phyloP scores from a whole-genome alignment of 257 asterid genomes.

The Agastache rugosa region DNA sequence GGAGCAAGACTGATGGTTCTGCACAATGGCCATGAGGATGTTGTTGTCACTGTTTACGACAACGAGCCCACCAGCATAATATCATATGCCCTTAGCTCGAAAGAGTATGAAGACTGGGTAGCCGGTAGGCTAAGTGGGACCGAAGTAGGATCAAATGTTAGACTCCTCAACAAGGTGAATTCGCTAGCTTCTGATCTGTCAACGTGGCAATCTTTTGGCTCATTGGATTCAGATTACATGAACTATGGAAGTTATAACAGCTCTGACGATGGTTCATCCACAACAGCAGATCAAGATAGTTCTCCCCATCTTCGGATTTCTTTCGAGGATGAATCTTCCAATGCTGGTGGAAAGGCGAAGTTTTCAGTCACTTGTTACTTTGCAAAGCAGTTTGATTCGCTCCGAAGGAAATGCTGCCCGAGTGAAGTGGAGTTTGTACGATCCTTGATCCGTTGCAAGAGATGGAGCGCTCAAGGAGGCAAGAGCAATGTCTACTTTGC shows the following conservation, averaged over 20 bases:
- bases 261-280: conserved; percentile 59
- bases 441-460: conserved; percentile 82
- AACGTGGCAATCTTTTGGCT: conserved; percentile 72
- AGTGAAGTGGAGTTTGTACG: conserved; percentile 69
- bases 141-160: conserved; percentile 45
- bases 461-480: conserved; percentile 98
- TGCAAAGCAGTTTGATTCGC: conserved; percentile 81
- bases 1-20: conserved; percentile 79
- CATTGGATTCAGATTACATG: conserved; percentile 64
- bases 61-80: conserved; percentile 91
- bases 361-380: conserved; percentile 88
- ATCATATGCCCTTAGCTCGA: conserved; percentile 74
- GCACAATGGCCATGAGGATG: conserved; percentile 52
- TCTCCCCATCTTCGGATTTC: conserved; percentile 81
- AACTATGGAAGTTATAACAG: conserved; percentile 54
- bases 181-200: conserved; percentile 60
- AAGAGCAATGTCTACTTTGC: conserved; percentile 97
- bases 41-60: conserved; percentile 69
- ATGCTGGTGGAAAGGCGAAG: conserved; percentile 58
- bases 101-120: conserved; percentile 68
- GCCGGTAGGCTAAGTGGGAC: conserved; percentile 43
- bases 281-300: conserved; percentile 51
- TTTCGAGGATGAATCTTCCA: conserved; percentile 68
- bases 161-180: conserved; percentile 46
- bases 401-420: conserved; percentile 81